phyloP scores from a whole-genome alignment of 202 grass and related monocot species.

The Carex sylvatica region DNA sequence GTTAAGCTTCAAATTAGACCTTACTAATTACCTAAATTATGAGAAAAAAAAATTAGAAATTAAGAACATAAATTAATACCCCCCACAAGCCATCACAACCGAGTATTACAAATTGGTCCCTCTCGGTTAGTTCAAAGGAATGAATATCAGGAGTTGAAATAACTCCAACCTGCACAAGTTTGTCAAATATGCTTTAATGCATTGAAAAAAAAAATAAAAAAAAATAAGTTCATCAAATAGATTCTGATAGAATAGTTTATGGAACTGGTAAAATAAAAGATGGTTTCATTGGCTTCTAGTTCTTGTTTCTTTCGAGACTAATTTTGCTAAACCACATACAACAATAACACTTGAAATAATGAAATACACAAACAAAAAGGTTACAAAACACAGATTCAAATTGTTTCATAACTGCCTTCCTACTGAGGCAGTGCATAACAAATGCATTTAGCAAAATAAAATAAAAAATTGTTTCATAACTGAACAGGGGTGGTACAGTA shows the following conservation, averaged over 20 bases:
- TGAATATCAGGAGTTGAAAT: slow-evolving; percentile 85
- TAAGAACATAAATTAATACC: slow-evolving; percentile 42
- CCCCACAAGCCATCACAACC: slow-evolving; percentile 95
- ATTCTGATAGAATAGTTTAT: not conserved
- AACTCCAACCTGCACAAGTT: slow-evolving; percentile 57
- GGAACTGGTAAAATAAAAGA: not conserved
- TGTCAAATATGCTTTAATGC: slow-evolving; percentile 22
- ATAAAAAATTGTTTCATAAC: not conserved
- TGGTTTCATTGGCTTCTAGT: not conserved
- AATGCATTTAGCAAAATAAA: no score
- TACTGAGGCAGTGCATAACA: no score
- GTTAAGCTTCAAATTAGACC: slow-evolving; percentile 11
- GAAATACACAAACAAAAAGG: not conserved
- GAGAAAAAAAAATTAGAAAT: not conserved
- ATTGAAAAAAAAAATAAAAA: not conserved
- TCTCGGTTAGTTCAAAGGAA: slow-evolving; percentile 80
- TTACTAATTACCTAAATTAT: not conserved
- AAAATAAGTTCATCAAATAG: no score
- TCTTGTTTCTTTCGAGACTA: not conserved
- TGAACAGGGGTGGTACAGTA: not conserved
- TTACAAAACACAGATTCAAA: not conserved
- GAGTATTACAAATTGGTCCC: slow-evolving; percentile 75
- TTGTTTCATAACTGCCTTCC: not conserved
- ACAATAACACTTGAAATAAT: not conserved
- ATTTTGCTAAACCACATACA: not conserved